A percentile compares a stretch with the other conserved stretches of the same genome.
Conservation (phyloP, 768 basidiomycete genomes). For the Hericium erinaceus region DNA sequence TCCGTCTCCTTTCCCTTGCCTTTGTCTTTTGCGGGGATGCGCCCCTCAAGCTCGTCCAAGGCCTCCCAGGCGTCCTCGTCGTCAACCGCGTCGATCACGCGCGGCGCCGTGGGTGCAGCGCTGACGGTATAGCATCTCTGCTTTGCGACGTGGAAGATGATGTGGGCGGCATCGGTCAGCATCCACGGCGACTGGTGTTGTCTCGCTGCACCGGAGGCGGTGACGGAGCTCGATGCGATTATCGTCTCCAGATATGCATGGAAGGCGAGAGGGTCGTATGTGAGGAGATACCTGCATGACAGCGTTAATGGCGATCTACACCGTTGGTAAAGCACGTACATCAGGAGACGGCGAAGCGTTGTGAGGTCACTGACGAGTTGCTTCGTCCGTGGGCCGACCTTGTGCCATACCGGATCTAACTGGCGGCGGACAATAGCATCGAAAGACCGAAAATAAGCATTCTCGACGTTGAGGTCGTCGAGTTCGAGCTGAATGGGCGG, state of each 20-base stretch:
- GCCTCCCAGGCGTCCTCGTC: slow-evolving; percentile 71
- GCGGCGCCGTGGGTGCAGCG: slow-evolving; percentile 14
- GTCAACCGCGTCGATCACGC: slow-evolving; percentile 35
- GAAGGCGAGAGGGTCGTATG: slow-evolving; percentile 87
- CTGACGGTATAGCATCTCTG: slow-evolving; percentile 65
- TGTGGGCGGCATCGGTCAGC: slow-evolving; percentile 83
- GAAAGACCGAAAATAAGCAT: slow-evolving; percentile 90
- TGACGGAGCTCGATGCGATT: slow-evolving; percentile 49
- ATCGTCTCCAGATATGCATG: slow-evolving; percentile 88
- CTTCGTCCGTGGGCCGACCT: slow-evolving; percentile 86
- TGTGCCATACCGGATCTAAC: slow-evolving; percentile 93
- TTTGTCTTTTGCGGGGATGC: slow-evolving; percentile 2
- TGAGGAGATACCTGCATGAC: slow-evolving; percentile 63
- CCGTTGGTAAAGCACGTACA: slow-evolving; percentile 35
- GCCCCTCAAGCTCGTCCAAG: slow-evolving; percentile 52
- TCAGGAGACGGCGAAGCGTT: slow-evolving; percentile 72
- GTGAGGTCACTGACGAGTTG: slow-evolving; percentile 86
- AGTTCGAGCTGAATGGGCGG: slow-evolving; percentile 65
- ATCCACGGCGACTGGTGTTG: slow-evolving; percentile 83
- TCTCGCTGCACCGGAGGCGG: slow-evolving; percentile 40
- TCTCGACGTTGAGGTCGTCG: slow-evolving; percentile 87
- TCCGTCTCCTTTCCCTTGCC: slow-evolving; percentile 8
- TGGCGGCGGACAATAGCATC: slow-evolving; percentile 82
- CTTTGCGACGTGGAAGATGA: slow-evolving; percentile 74
- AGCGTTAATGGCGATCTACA: background rate